Percentiles rank a stretch among this genome's conserved stretches.
Conservation (phyloP, 164 flowering plant species). For the Malania oleifera region DNA sequence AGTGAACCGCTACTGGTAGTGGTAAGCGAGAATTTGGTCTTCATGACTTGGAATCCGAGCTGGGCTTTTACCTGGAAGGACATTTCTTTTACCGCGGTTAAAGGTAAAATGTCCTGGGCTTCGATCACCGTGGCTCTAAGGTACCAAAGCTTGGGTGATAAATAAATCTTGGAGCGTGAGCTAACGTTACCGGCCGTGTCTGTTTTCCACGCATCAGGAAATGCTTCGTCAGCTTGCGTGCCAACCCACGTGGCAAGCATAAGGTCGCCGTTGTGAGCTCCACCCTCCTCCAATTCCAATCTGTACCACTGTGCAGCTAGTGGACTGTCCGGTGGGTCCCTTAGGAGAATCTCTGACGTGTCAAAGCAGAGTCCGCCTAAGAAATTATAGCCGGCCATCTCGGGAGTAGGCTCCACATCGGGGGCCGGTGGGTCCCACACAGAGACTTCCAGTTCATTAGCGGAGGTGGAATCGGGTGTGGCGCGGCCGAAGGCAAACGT, state of each 20-base stretch:
- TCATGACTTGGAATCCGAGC: constrained; percentile 59
- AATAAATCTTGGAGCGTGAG: constrained; percentile 57
- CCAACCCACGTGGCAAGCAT: constrained; percentile 96
- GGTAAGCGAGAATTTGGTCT: constrained; percentile 47
- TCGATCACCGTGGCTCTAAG: constrained; percentile 66
- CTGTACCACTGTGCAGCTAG: constrained; percentile 96
- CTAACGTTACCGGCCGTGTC: constrained; percentile 46
- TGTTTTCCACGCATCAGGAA: constrained; percentile 81
- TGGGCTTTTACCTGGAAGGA: constrained; percentile 55
- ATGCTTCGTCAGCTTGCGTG: constrained; percentile 90
- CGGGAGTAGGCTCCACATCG: constrained; percentile 9
- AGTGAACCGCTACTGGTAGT: constrained; percentile 48
- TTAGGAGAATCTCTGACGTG: constrained; percentile 55
- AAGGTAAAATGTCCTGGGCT: constrained; percentile 60
- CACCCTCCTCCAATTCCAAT: constrained; percentile 77
- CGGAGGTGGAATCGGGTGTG: constrained; percentile 46
- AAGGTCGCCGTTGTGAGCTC: constrained; percentile 53
- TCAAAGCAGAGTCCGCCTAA: constrained; percentile 84
- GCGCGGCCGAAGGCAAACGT: constrained; percentile 71
- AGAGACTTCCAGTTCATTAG: constrained; percentile 59
- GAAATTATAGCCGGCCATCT: constrained; percentile 34
- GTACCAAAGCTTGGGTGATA: constrained; percentile 91
- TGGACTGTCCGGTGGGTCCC: constrained; percentile 92
- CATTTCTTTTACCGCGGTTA: constrained; percentile 32
- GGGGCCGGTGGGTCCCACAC: constrained; percentile 46